phyloP scores from a whole-genome alignment of 2,329 filamentous ascomycete genomes.

The Colletotrichum sojae region DNA sequence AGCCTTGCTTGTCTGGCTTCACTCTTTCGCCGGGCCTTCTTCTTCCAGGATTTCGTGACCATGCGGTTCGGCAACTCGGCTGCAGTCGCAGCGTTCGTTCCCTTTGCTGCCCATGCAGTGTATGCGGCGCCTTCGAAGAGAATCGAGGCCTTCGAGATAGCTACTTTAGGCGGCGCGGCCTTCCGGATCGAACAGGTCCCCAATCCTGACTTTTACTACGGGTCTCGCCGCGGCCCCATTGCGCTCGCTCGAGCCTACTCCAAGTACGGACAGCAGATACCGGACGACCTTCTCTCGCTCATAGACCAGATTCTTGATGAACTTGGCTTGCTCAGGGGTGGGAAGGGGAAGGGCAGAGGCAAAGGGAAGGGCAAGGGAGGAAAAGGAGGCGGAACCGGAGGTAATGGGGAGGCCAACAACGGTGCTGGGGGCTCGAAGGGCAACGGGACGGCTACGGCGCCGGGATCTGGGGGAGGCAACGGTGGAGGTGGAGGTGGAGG shows the following conservation, averaged over 20 bases:
- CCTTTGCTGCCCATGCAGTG: conserved; percentile 42
- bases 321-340: conserved; percentile 46
- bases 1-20: conserved; percentile 34
- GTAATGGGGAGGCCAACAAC: conserved; percentile 5
- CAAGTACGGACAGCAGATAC: conserved; percentile 54
- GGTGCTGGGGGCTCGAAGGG: conserved; percentile 27
- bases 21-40: conserved; percentile 41
- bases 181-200: conserved; percentile 56
- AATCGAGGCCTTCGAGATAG: conserved; percentile 48
- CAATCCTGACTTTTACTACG: conserved; percentile 52
- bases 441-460: conserved; percentile 22
- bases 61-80: conserved; percentile 53
- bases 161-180: conserved; percentile 55
- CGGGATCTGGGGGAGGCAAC: background rate
- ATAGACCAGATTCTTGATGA: conserved; percentile 52
- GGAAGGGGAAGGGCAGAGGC: conserved; percentile 4
- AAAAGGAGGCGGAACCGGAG: conserved; percentile 12
- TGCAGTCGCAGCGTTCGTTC: conserved; percentile 49
- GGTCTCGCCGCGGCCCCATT: conserved; percentile 53
- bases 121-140: conserved; percentile 48
- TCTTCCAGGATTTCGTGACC: conserved; percentile 25
- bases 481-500: conserved; percentile 5
- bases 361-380: conserved; percentile 19
- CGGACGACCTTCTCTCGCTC: conserved; percentile 50
- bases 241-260: conserved; percentile 56